Conservation (phyloP, 2,329 filamentous ascomycete species). For the Zasmidium cellare region DNA sequence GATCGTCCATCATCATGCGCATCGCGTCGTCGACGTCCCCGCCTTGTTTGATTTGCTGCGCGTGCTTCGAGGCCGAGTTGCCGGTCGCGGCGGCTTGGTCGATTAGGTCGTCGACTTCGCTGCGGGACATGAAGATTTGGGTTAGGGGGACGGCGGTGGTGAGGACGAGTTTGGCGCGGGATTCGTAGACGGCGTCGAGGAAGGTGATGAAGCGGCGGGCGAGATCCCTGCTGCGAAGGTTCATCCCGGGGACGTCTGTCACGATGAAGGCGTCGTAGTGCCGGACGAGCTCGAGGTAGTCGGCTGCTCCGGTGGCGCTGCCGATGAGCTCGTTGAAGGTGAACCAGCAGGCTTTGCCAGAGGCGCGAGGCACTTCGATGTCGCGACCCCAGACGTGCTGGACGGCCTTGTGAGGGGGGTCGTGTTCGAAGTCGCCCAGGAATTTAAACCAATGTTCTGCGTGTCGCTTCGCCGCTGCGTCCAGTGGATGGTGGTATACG, state of each 20-base stretch:
- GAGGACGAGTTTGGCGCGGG: constrained; percentile 88
- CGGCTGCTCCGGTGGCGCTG: constrained; percentile 83
- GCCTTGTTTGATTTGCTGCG: constrained; percentile 36
- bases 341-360: constrained; percentile 85
- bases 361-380: constrained; percentile 82
- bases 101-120: constrained; percentile 48
- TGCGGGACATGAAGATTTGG: constrained; percentile 66
- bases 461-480: constrained; percentile 73
- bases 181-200: constrained; percentile 93
- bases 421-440: constrained; percentile 76
- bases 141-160: constrained; percentile 83
- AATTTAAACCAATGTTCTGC: constrained; percentile 95
- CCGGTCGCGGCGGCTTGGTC: constrained; percentile 34
- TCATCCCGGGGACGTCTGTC: constrained; percentile 72
- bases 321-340: constrained; percentile 91
- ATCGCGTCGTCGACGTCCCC: constrained; percentile 64
- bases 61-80: constrained; percentile 22
- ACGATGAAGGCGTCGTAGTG: constrained; percentile 92
- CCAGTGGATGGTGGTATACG: constrained; percentile 89
- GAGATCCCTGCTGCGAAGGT: constrained; percentile 77
- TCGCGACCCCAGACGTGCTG: constrained; percentile 92
- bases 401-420: constrained; percentile 73
- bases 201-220: constrained; percentile 96
- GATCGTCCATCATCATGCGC: constrained; percentile 80
- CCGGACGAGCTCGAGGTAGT: constrained; percentile 89